A percentile compares a stretch with the other conserved stretches of the same genome.
phyloP scores from a whole-genome alignment of 192 early-diverging fungal species.

The Mortierella antarctica region DNA sequence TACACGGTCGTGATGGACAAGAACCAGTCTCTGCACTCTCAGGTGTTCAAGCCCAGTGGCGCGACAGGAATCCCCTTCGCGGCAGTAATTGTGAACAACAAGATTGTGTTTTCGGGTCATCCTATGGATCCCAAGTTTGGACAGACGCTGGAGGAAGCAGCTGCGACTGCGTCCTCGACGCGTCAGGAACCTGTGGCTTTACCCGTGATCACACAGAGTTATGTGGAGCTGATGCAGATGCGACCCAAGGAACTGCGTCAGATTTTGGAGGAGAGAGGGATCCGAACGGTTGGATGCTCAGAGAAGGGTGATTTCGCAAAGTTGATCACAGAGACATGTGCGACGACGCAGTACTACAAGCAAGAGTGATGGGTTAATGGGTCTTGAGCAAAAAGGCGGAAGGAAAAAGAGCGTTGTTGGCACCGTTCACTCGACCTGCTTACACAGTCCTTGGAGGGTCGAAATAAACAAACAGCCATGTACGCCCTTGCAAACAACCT shows the following conservation, averaged over 20 bases:
- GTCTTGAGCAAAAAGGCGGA: not conserved
- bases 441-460: not conserved
- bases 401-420: not conserved
- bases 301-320: slow-evolving; percentile 66
- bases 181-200: slow-evolving; percentile 45
- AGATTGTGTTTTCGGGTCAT: slow-evolving; percentile 62
- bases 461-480: no score
- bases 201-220: slow-evolving; percentile 57
- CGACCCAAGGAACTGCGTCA: slow-evolving; percentile 62
- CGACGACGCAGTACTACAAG: slow-evolving; percentile 50
- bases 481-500: no score
- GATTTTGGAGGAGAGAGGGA: slow-evolving; percentile 60
- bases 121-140: slow-evolving; percentile 61
- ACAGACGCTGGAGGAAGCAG: slow-evolving; percentile 26
- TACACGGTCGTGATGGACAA: slow-evolving; percentile 66
- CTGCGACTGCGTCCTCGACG: slow-evolving; percentile 42
- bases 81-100: slow-evolving; percentile 58
- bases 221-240: slow-evolving; percentile 60
- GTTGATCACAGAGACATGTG: slow-evolving; percentile 52
- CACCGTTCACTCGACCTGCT: not conserved
- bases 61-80: slow-evolving; percentile 66
- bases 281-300: slow-evolving; percentile 49
- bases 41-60: slow-evolving; percentile 56
- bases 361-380: slow-evolving; percentile 2
- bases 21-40: slow-evolving; percentile 35